phyloP scores from a whole-genome alignment of 352 stramenopile genomes.

The Pythium monospermum region DNA sequence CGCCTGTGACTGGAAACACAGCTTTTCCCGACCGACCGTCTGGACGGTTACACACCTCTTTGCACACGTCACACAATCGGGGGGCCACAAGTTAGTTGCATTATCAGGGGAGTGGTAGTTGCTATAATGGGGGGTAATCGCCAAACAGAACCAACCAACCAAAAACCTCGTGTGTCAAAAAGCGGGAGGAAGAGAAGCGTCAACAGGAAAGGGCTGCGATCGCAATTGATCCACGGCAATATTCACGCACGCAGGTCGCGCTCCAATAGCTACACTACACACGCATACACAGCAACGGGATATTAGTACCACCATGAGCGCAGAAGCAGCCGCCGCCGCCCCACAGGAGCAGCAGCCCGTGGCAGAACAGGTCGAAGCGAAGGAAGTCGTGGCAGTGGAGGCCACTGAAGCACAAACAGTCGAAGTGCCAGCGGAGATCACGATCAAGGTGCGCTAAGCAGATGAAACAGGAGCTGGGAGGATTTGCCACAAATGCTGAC shows the following conservation, averaged over 20 bases:
- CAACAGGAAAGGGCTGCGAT: background rate
- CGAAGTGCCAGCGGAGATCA: conserved; percentile 40
- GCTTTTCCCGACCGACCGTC: conserved; percentile 18
- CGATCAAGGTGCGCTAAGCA: conserved; percentile 56
- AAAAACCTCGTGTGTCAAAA: conserved; percentile 5
- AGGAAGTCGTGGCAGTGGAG: conserved; percentile 26
- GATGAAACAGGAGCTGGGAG: no score
- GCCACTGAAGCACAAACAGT: conserved; percentile 19
- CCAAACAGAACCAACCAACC: conserved; percentile 30
- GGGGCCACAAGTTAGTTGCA: conserved; percentile 11
- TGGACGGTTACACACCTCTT: background rate
- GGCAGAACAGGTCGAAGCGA: conserved; percentile 32
- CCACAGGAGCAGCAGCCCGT: conserved; percentile 33
- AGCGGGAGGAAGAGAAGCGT: conserved; percentile 1
- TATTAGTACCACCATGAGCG: conserved; percentile 18
- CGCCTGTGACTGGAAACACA: background rate
- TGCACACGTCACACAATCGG: background rate
- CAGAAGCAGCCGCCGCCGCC: conserved; percentile 12
- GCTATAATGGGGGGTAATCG: conserved; percentile 8
- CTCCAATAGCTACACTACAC: background rate
- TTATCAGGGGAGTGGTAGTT: conserved; percentile 11
- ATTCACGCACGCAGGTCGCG: no score
- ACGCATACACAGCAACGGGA: background rate
- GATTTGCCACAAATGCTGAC: no score
- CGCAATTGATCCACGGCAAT: background rate